A percentile compares a stretch with the other conserved stretches of the same genome.
Conservation (phyloP, 495 filamentous ascomycete genomes). For the Talaromyces thailandensis region DNA sequence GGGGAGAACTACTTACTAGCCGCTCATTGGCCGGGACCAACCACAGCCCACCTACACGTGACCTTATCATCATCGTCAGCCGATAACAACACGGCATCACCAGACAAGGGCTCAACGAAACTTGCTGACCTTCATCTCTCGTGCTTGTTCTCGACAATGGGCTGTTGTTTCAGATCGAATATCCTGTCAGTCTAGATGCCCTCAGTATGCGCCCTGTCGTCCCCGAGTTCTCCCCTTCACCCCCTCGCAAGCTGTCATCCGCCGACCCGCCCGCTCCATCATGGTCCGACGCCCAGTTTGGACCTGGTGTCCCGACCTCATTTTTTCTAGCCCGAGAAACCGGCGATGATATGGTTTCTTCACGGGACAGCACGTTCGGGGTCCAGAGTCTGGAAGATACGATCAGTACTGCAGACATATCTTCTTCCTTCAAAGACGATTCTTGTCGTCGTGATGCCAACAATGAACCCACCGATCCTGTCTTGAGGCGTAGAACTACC, state of each 20-base stretch:
- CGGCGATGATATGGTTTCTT: constrained; percentile 15
- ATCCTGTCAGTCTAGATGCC: constrained; percentile 1
- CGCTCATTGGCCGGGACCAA: neutral
- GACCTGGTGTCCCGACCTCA: constrained; percentile 26
- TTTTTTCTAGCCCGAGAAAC: constrained; percentile 40
- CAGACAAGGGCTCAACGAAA: neutral
- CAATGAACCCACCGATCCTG: constrained; percentile 18
- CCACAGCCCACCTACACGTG: neutral
- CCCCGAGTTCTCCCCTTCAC: constrained; percentile 21
- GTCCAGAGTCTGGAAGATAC: constrained; percentile 56
- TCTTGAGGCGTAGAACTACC: constrained; percentile 23
- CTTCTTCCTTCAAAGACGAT: neutral
- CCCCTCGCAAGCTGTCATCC: constrained; percentile 26
- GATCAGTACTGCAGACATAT: constrained; percentile 21
- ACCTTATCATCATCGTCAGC: constrained; percentile 6
- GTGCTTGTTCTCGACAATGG: neutral
- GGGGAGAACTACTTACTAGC: neutral
- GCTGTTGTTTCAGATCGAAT: neutral
- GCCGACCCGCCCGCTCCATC: constrained; percentile 18
- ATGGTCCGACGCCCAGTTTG: constrained; percentile 30
- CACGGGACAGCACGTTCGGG: constrained; percentile 45
- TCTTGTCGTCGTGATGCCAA: constrained; percentile 16
- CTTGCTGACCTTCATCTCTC: neutral
- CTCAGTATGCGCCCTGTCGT: constrained; percentile 31
- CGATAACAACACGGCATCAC: neutral